These are phyloP conservation scores for Calonectria hongkongensis DNA, from an alignment of 2,329 filamentous ascomycete species.

Conservation along the genomic window DNA sequence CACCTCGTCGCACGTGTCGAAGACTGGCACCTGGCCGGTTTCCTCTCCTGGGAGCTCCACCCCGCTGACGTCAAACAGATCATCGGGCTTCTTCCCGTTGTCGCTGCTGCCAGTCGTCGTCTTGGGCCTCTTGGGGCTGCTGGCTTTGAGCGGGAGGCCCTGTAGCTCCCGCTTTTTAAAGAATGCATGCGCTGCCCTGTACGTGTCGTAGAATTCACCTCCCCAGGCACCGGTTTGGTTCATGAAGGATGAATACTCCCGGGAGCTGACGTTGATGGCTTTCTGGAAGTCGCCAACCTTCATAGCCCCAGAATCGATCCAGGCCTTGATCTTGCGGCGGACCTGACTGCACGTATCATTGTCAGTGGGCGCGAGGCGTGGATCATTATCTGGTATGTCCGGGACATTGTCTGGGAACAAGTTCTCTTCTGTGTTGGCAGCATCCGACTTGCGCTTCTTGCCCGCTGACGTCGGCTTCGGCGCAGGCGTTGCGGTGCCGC, in stretches of 20 bases:
- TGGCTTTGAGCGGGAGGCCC: constrained; percentile 62
- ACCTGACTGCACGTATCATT: constrained; percentile 52
- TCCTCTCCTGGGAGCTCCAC: constrained; percentile 69
- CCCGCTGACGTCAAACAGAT: constrained; percentile 63
- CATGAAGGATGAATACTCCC: constrained; percentile 68
- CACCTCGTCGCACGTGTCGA: constrained; percentile 75
- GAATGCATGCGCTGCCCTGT: constrained; percentile 61
- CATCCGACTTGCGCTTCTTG: constrained; percentile 52
- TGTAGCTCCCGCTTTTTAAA: constrained; percentile 72
- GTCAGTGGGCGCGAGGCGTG: constrained; percentile 36
- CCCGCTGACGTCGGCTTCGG: constrained; percentile 27
- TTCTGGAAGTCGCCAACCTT: constrained; percentile 67
- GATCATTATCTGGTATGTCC: constrained; percentile 48
- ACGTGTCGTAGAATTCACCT: constrained; percentile 59
- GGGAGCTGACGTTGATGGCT: constrained; percentile 62
- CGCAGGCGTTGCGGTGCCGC: neutral
- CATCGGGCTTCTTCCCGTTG: constrained; percentile 45
- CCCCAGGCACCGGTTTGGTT: constrained; percentile 64
- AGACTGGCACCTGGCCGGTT: constrained; percentile 67
- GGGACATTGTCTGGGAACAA: constrained; percentile 48
- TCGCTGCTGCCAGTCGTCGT: constrained; percentile 44
- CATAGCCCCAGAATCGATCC: constrained; percentile 53
- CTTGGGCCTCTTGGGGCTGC: constrained; percentile 58
- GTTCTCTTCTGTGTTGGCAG: constrained; percentile 39
- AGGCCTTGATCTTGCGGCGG: constrained; percentile 51